Evolutionary conservation across 768 basidiomycete genomes (phyloP), one percentile per base, ranked within the genome.

Genomic region (Nidularia sp.): DNA sequence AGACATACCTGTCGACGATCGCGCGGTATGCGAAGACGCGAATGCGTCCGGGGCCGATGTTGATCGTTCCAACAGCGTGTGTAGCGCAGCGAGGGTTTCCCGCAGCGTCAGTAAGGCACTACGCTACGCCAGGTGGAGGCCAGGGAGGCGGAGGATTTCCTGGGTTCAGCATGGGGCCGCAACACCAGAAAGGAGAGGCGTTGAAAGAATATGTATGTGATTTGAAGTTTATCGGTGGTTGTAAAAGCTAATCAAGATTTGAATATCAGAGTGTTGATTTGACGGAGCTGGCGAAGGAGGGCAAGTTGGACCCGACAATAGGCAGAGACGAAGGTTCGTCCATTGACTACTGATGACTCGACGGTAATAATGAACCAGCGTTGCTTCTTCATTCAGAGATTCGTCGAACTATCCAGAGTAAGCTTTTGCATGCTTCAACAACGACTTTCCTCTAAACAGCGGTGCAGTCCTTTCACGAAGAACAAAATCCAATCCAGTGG

Each of bases 401-500:
- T 55, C 80, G 91, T 6, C 75, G 93, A 47, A 95, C 93, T 1
- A 87, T 96, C 53, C 93, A 96, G 69, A 95, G 90, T 90, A 57
- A 67, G 44, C 25, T 85, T 35, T 34, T 5, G 36, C 13, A 33
- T 5, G 8, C 25, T 1, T 34, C 15, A 33, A 33, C 5, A 39
- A 22, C 4, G 15, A 43, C 4, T n/a, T 1, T 35, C 39, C 32
- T 41, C 45, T 54, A 9, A 44, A 33, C 18, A 2, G 6, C 39
- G 31, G 29, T 1, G 2, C 52, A 91, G 90, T 95, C 60, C 73
- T 95, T 6, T 93, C 90, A 25, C 76, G 93, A 42, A 69, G 94
- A 60, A 96, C 93, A 2, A 97, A 97, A 67, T 91, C 89, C 6
- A 95, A 96, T 60, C 93, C 93, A 4, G 91, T 95, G 57, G 89